phyloP scores from a whole-genome alignment of 148 eudicot genomes.

The Spergularia marina region DNA sequence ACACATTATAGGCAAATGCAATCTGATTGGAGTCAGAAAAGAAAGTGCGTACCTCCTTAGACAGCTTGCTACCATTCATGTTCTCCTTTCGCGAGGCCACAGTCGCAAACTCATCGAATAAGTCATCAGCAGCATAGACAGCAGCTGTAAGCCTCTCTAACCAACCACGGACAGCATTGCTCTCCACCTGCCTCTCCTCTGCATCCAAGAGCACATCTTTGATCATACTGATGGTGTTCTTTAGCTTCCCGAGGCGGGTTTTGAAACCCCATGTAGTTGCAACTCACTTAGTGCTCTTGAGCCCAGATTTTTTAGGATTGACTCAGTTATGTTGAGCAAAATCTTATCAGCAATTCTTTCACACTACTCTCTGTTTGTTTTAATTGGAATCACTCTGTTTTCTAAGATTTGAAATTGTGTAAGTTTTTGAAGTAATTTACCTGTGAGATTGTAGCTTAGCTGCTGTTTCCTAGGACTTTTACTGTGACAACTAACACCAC shows the following conservation, averaged over 20 bases:
- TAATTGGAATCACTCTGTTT: no score
- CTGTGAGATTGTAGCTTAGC: no score
- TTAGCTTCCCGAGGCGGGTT: constrained; percentile 12
- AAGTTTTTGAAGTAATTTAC: no score
- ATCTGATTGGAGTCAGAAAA: constrained; percentile 13
- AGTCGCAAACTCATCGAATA: constrained; percentile 28
- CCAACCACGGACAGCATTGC: constrained; percentile 18
- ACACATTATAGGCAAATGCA: not conserved
- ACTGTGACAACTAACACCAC: no score
- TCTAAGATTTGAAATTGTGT: no score
- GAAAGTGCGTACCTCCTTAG: constrained; percentile 20
- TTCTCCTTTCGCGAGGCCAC: constrained; percentile 1
- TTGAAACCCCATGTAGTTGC: constrained; percentile 20
- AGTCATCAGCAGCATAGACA: constrained; percentile 26
- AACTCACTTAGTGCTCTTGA: constrained; percentile 21
- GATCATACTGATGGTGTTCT: constrained; percentile 19
- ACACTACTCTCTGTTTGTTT: no score
- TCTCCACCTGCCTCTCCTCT: constrained; percentile 25
- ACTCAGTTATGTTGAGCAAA: constrained; percentile 8
- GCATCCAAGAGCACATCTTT: constrained; percentile 31
- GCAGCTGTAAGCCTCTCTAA: constrained; percentile 24
- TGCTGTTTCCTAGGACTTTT: no score
- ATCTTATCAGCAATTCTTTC: constrained; percentile 25
- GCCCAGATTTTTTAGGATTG: constrained; percentile 21
- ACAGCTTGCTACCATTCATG: not conserved